Evolutionary conservation across 305 asterid genomes (phyloP).

Genomic region (Stenogyne calaminthoides): DNA sequence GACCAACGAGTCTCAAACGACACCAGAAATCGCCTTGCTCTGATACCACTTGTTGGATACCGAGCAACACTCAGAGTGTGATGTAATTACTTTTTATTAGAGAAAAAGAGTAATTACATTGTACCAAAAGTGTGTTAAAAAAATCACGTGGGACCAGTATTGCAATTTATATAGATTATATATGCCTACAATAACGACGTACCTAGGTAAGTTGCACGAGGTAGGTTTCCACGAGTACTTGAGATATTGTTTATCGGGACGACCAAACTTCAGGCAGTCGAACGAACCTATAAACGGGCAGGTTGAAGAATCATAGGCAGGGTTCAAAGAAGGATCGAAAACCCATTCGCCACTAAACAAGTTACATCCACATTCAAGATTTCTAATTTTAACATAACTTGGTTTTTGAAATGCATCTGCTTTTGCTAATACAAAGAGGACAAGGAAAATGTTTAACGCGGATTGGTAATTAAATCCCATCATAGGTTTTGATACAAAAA

Average conservation of each 20-base stretch:
- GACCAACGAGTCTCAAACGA: no score
- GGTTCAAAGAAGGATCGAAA: constrained; percentile 46
- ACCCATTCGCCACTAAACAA: constrained; percentile 60
- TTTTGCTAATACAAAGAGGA: background rate
- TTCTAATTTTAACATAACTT: background rate
- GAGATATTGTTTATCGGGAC: constrained; percentile 58
- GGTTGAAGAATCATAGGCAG: constrained; percentile 47
- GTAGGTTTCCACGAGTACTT: constrained; percentile 63
- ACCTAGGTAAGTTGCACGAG: constrained; percentile 63
- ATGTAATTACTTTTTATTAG: no score
- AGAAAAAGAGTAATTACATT: no score
- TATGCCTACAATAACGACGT: background rate
- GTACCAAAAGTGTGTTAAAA: no score
- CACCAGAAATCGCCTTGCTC: no score
- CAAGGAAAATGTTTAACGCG: background rate
- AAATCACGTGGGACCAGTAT: no score
- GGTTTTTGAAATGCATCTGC: background rate
- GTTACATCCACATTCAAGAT: constrained; percentile 38
- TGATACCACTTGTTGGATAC: no score
- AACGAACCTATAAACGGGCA: constrained; percentile 60
- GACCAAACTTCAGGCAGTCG: constrained; percentile 56
- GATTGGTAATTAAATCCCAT: constrained; percentile 24
- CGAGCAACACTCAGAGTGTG: no score
- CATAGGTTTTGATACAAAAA: background rate
- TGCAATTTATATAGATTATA: no score